A percentile compares a stretch with the other conserved stretches of the same genome.
Conservation (phyloP, 2,329 filamentous ascomycete species). For the Fusarium sulawesiense region DNA sequence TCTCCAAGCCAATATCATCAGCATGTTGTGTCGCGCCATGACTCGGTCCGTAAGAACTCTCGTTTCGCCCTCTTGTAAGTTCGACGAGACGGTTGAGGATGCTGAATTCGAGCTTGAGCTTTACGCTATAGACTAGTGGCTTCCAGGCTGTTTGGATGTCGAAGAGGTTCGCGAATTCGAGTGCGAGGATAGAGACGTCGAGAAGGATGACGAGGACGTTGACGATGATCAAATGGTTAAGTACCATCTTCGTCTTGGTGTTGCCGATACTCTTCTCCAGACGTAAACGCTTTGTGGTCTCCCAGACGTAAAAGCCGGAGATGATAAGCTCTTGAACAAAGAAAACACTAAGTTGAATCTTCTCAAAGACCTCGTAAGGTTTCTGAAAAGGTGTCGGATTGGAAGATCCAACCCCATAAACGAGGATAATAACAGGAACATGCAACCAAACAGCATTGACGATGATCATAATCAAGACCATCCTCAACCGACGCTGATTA, state of each 20-base stretch:
- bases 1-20: slow-evolving; percentile 35
- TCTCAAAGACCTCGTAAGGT: slow-evolving; percentile 61
- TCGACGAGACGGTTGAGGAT: slow-evolving; percentile 52
- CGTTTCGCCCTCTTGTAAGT: slow-evolving; percentile 35
- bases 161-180: slow-evolving; percentile 55
- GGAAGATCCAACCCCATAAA: slow-evolving; percentile 61
- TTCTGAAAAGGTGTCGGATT: slow-evolving; percentile 36
- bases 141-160: slow-evolving; percentile 44
- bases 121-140: slow-evolving; percentile 50
- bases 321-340: slow-evolving; percentile 66
- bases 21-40: slow-evolving; percentile 11
- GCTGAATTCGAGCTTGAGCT: slow-evolving; percentile 54
- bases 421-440: slow-evolving; percentile 65
- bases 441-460: slow-evolving; percentile 64
- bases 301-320: slow-evolving; percentile 64
- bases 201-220: slow-evolving; percentile 57
- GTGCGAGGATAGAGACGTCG: slow-evolving; percentile 47
- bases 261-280: slow-evolving; percentile 51
- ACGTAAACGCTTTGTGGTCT: slow-evolving; percentile 61
- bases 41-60: slow-evolving; percentile 38
- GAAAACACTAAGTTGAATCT: slow-evolving; percentile 66
- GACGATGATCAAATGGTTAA: slow-evolving; percentile 56
- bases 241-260: slow-evolving; percentile 24
- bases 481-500: slow-evolving; percentile 60
- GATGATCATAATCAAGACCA: slow-evolving; percentile 68